Base-by-base conservation (phyloP, 1,284 basidiomycete genomes). In the Neonothopanus nambi region DNA sequence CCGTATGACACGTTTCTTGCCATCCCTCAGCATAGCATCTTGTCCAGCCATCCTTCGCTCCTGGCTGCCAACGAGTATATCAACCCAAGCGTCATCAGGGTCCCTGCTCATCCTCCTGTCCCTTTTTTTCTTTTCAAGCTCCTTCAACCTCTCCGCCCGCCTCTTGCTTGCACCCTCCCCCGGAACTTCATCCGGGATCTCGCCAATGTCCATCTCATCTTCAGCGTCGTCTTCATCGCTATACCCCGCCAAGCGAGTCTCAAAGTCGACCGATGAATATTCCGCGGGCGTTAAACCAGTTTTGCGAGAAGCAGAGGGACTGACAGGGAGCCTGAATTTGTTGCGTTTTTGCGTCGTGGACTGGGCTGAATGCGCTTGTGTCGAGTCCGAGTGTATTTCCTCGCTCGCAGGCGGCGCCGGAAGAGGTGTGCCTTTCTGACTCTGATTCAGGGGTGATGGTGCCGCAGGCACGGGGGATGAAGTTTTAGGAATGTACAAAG, bases 1-100 rank as follows among this genome's bases (percentile, higher is more conserved):
- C 43, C 71, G 78, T 38, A 70, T 59, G 23, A 24, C 65, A 60
- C 47, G 61, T 61, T 48, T 55, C 59, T 52, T 61, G 54, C 63
- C 68, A 42, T 59, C 69, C 5, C 59, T 63, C 55, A 23, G 65
- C 24, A 70, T 74, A 45, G 77, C 66, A 51, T 87, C 84, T 66
- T 89, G 87, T 6, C 78, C 76, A 1, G 69, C 77, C 70, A 91
- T 76, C 42, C 85, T 68, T 39, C 85, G 70, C 18, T 69, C 72
- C 55, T 81, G 82, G 43, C 76, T 82, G 40, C 85, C 86, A 9
- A 94, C 89, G 5, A 93, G 73, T 41, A 94, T 93, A 70, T 94
- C 92, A 57, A 90, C 86, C 87, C 88, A 90, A 2, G 85, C 85
- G 63, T 89, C 87, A 54, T 83, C 79, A 39, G 72, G 69, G 58